Evolutionary conservation across 768 basidiomycete species (phyloP).

Genomic region (Guyanaporus albipodus): DNA sequence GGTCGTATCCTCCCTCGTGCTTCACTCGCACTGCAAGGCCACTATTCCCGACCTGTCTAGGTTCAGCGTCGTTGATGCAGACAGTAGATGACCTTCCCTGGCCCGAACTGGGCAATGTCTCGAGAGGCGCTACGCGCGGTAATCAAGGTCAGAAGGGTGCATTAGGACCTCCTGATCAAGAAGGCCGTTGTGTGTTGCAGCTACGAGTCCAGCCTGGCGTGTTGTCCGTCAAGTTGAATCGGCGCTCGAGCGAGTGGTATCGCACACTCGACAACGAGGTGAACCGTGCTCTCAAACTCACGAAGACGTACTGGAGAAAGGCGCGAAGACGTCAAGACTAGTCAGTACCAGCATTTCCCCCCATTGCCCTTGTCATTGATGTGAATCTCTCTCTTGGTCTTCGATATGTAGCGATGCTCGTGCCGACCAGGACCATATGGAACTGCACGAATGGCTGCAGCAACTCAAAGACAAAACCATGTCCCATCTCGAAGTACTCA

Average conservation of each 20-base stretch:
- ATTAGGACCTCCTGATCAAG: slow-evolving; percentile 63
- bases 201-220: slow-evolving; percentile 82
- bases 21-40: slow-evolving; percentile 3
- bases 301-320: slow-evolving; percentile 85
- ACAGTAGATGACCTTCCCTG: slow-evolving; percentile 73
- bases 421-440: slow-evolving; percentile 87
- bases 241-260: slow-evolving; percentile 80
- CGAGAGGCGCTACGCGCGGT: slow-evolving; percentile 76
- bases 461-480: slow-evolving; percentile 87
- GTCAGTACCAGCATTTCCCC: slow-evolving; percentile 17
- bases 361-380: slow-evolving; percentile 3
- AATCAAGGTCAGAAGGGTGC: slow-evolving; percentile 87
- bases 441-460: slow-evolving; percentile 83
- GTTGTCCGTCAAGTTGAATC: slow-evolving; percentile 68
- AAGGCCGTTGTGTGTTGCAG: slow-evolving; percentile 75
- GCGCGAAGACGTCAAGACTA: slow-evolving; percentile 76
- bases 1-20: slow-evolving; percentile 13
- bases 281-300: slow-evolving; percentile 75
- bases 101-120: slow-evolving; percentile 84
- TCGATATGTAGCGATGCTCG: slow-evolving; percentile 48
- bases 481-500: slow-evolving; percentile 81
- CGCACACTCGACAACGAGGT: slow-evolving; percentile 74
- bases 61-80: slow-evolving; percentile 32
- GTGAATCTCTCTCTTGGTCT: neutral
- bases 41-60: slow-evolving; percentile 5